phyloP scores from a whole-genome alignment of 2,329 filamentous ascomycete species.

The Phialophora expanda region DNA sequence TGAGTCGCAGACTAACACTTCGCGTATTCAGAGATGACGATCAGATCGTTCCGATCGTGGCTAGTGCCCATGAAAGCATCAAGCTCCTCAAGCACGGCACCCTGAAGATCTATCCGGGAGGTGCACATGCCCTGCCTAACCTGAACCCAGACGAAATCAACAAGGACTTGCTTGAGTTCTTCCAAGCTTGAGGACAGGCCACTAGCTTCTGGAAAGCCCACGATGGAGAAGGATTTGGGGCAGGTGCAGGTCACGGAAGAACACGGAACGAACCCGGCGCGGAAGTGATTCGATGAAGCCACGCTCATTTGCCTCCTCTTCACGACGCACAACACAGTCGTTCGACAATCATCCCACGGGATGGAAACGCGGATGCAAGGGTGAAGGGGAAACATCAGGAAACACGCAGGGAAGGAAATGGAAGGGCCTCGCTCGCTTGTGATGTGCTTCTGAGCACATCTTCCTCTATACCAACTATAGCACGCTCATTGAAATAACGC shows the following conservation, averaged over 20 bases:
- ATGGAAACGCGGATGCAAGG: no score
- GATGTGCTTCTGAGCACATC: no score
- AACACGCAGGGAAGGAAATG: no score
- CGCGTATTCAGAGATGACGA: slow-evolving; percentile 5
- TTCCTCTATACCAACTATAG: no score
- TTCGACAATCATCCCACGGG: no score
- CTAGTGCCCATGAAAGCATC: slow-evolving; percentile 10
- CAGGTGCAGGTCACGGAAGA: background rate
- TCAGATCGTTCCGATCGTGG: slow-evolving; percentile 13
- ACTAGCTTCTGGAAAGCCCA: background rate
- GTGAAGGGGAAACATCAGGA: no score
- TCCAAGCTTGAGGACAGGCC: background rate
- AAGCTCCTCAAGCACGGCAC: slow-evolving; percentile 15
- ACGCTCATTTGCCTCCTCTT: no score
- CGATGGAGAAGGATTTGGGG: background rate
- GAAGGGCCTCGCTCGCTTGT: no score
- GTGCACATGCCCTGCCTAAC: slow-evolving; percentile 12
- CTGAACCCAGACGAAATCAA: slow-evolving; percentile 11
- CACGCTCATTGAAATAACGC: no score
- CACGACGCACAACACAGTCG: no score
- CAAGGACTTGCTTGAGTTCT: slow-evolving; percentile 17
- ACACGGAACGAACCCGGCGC: background rate
- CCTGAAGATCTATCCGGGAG: slow-evolving; percentile 10
- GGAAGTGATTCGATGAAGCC: no score
- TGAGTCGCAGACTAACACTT: background rate